Evolutionary conservation across 768 basidiomycete genomes (phyloP).

Genomic region (Coprinopsis strossmayeri): DNA sequence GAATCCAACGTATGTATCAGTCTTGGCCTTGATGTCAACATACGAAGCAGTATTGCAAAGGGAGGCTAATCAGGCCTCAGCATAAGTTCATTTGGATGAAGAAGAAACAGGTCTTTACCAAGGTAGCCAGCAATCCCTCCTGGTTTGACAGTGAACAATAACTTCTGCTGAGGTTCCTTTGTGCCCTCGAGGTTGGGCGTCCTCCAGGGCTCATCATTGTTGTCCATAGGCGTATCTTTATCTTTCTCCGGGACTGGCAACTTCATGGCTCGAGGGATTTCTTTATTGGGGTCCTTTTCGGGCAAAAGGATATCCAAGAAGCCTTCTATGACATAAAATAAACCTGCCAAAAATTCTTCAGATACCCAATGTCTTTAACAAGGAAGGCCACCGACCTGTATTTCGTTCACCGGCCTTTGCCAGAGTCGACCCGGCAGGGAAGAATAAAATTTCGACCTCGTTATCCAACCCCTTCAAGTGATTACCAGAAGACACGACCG

Average conservation of each 20-base stretch:
- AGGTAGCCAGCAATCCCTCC: conserved; percentile 98
- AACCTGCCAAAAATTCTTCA: conserved; percentile 44
- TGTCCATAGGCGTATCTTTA: neutral
- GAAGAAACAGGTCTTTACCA: conserved; percentile 37
- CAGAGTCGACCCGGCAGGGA: conserved; percentile 77
- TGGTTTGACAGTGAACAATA: conserved; percentile 91
- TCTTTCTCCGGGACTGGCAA: conserved; percentile 10
- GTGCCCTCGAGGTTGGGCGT: conserved; percentile 26
- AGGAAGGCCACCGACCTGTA: conserved; percentile 45
- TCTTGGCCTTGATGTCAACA: conserved; percentile 95
- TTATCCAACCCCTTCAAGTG: conserved; percentile 87
- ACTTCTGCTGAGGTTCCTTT: conserved; percentile 43
- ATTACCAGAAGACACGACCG: conserved; percentile 39
- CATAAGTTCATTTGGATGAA: neutral
- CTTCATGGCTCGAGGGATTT: conserved; percentile 12
- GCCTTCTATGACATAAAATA: conserved; percentile 95
- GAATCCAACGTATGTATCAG: conserved; percentile 97
- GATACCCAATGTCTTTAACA: conserved; percentile 8
- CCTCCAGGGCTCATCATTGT: conserved; percentile 31
- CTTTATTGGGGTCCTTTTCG: conserved; percentile 25
- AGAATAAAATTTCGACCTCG: conserved; percentile 93
- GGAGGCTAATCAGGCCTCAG: conserved; percentile 51
- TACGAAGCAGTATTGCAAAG: conserved; percentile 90
- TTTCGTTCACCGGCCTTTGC: conserved; percentile 88
- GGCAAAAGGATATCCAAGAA: conserved; percentile 90